Evolutionary conservation across 2,329 filamentous ascomycete genomes (phyloP), one percentile per base, ranked within the genome.

Genomic region (Diaporthe capsici): DNA sequence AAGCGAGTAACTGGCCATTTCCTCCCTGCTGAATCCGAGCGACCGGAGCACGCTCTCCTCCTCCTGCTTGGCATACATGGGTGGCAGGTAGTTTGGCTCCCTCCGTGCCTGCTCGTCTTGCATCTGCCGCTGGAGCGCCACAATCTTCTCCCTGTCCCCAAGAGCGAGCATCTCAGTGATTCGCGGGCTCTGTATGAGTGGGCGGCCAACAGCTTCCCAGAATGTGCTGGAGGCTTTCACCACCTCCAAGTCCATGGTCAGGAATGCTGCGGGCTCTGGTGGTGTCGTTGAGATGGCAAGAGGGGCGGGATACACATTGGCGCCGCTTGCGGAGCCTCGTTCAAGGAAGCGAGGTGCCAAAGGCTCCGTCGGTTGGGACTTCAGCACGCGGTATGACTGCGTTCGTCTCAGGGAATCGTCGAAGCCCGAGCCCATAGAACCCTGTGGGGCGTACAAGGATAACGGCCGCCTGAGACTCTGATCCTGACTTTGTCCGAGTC

Each of bases 1-100:
- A 15, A 91, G 83, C 31, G 86, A 82, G 73, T 90, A 88, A 60
- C 87, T 87, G 22, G 86, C 84, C 39, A 92, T 79, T 47, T 91
- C 90, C 61, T 91, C 90, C 0, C 84, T 77, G 15, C 83, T 84
- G 78, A 92, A 91, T 0, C 89, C 87, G 20, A 92, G 85, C 1
- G 85, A 84, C 74, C 90, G 87, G 44, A 92, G 88, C 22, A 91
- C 86, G 37, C 88, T 85, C 34, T 90, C 88, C 70, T 90, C 88
- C 75, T 90, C 87, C 65, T 87, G 84, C 77, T 87, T 88, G 51
- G 86, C 87, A 76, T 90, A 87, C n/a, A 93, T 92, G 2, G 91
- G 91, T 5, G 91, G 91, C 28, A 93, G 85, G 80, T 93, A 92
- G 61, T 90, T 91, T 25, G 91, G 91, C 42, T 92, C 90, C 73